Percentiles rank a stretch among this genome's conserved stretches.
phyloP scores from a whole-genome alignment of 202 grass and related monocot species.

The Schoenoplectus tabernaemontani region DNA sequence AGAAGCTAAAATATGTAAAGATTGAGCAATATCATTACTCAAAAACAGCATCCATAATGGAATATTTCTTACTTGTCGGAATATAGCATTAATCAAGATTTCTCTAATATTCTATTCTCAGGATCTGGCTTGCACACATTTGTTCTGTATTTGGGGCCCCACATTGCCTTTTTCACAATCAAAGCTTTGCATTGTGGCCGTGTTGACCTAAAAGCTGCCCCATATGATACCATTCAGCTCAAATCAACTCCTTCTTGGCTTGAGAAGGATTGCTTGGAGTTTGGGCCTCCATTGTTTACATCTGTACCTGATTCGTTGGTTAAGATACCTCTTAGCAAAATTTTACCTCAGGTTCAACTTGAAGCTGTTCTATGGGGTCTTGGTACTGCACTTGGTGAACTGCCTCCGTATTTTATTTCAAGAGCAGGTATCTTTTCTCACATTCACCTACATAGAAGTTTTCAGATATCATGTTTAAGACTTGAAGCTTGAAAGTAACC shows the following conservation, averaged over 20 bases:
- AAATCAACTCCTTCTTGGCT: slow-evolving; percentile 76
- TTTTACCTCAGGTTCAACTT: slow-evolving; percentile 75
- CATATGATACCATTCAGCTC: slow-evolving; percentile 88
- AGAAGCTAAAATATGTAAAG: neutral
- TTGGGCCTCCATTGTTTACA: slow-evolving; percentile 58
- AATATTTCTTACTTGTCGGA: neutral
- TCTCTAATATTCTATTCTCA: slow-evolving; percentile 26
- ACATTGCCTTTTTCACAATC: slow-evolving; percentile 93
- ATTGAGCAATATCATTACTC: neutral
- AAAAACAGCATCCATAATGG: neutral
- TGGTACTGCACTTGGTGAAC: slow-evolving; percentile 91
- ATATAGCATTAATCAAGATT: slow-evolving; percentile 9
- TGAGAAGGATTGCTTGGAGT: slow-evolving; percentile 57
- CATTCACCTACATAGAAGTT: neutral
- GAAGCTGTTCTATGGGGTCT: slow-evolving; percentile 96
- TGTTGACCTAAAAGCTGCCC: slow-evolving; percentile 77
- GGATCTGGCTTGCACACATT: slow-evolving; percentile 97
- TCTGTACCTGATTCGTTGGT: slow-evolving; percentile 30
- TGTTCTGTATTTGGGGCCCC: slow-evolving; percentile 87
- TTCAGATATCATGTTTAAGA: neutral
- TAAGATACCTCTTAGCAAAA: slow-evolving; percentile 64
- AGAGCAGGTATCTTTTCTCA: slow-evolving; percentile 59
- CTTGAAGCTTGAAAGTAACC: neutral
- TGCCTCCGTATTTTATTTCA: slow-evolving; percentile 97
- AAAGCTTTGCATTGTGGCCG: slow-evolving; percentile 83